Base-by-base conservation (phyloP, 78 protist genomes). In the Pigoraptor vietnamica region DNA sequence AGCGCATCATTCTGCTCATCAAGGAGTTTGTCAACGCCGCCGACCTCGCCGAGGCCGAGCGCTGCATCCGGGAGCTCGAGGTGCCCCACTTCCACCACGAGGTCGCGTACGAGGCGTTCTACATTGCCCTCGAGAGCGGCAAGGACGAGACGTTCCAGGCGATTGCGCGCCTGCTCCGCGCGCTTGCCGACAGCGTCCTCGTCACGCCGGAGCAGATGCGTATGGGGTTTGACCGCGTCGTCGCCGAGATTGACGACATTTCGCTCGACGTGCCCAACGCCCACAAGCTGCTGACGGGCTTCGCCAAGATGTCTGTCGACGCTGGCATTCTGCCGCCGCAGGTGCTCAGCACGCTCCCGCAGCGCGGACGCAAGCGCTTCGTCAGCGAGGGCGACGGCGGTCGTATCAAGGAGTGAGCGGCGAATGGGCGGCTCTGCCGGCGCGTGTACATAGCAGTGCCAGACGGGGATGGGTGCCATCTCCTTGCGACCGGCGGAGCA, bases 11-110 rank as follows among this genome's bases (percentile, higher is more conserved):
- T 39, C 0, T 89, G 91, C 79, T 89, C 37, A 2, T 89, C n/a
- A 9, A 23, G 9, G 91, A 89, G 82, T 89, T 23, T 35, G 1
- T 89, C 33, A 0, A 19, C 33, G 0, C 83, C 39, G 37, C 6
- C 37, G 91, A 89, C 38, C 23, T 48, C 10, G 82, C 34, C 86
- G 91, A 89, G 82, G 91, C 91, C 14, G 82, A 39, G 91, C 79
- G 82, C 82, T 89, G 91, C 37, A 9, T 89, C 21, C 79, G 82
- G 10, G 91, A 89, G 1, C 82, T 89, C 35, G 91, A 89, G 23
- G 79, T 48, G 40, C 91, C 91, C n/a, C 91, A 89, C 38, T 89
- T 89, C 82, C 91, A 89, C 38, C 91, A 89, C 82, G 91, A 89
- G 88, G 38, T 83, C 19, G 88, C 33, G 39, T 83, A 34, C 38